phyloP scores from a whole-genome alignment of 2,329 filamentous ascomycete genomes.

The Ceratocystiopsis minuta region DNA sequence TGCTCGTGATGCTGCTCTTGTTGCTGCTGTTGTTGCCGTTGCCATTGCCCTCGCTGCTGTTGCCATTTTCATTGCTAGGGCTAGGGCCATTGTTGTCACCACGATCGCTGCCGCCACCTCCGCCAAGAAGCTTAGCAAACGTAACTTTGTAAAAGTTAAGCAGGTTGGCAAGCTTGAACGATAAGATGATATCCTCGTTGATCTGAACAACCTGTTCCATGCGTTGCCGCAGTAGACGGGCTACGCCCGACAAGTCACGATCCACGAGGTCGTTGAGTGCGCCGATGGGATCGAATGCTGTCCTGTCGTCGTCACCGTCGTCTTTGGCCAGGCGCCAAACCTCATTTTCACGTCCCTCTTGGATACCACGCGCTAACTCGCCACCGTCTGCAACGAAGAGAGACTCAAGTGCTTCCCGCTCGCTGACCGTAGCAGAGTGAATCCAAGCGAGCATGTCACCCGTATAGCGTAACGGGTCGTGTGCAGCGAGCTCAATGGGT shows the following conservation, averaged over 20 bases:
- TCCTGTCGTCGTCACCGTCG: slow-evolving; percentile 30
- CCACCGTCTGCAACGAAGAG: slow-evolving; percentile 83
- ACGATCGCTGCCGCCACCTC: background rate
- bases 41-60: background rate
- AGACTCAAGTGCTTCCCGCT: slow-evolving; percentile 78
- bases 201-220: slow-evolving; percentile 84
- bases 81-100: background rate
- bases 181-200: slow-evolving; percentile 73
- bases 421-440: slow-evolving; percentile 84
- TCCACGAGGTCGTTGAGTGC: slow-evolving; percentile 77
- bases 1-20: background rate
- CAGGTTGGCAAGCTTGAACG: slow-evolving; percentile 80
- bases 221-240: slow-evolving; percentile 69
- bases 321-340: slow-evolving; percentile 58
- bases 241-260: slow-evolving; percentile 64
- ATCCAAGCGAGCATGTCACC: slow-evolving; percentile 97
- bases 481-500: slow-evolving; percentile 83
- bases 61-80: background rate
- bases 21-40: background rate
- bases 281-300: slow-evolving; percentile 59
- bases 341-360: slow-evolving; percentile 64
- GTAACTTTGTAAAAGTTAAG: slow-evolving; percentile 78
- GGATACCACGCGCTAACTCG: slow-evolving; percentile 67
- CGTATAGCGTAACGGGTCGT: slow-evolving; percentile 79
- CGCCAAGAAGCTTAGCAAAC: slow-evolving; percentile 61